A percentile compares a stretch with the other conserved stretches of the same genome.
Conservation (phyloP, 192 early-diverging fungal species). For the Podila minutissima region DNA sequence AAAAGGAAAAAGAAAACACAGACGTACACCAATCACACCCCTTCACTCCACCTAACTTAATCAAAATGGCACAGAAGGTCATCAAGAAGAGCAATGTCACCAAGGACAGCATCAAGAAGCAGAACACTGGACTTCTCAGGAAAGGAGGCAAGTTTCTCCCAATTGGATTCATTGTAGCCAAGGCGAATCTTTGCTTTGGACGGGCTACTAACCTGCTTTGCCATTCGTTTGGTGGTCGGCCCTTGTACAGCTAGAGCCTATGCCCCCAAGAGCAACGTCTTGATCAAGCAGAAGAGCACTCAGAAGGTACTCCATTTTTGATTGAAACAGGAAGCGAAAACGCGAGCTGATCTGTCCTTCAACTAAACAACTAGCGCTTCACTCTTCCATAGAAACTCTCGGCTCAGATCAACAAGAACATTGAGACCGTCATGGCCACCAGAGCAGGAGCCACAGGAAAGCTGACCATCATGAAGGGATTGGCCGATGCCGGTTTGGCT, state of each 20-base stretch:
- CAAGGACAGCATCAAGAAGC: constrained; percentile 44
- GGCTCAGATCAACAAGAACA: constrained; percentile 64
- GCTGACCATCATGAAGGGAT: constrained; percentile 80
- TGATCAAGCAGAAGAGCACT: constrained; percentile 50
- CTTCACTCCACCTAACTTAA: neutral
- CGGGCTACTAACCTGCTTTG: neutral
- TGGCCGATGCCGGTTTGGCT: constrained; percentile 64
- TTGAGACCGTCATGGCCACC: constrained; percentile 74
- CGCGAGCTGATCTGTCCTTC: no score
- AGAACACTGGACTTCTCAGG: constrained; percentile 42
- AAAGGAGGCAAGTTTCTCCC: constrained; percentile 32
- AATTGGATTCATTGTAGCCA: neutral
- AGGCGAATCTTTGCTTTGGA: neutral
- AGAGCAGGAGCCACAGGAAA: constrained; percentile 79
- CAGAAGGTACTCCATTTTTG: constrained; percentile 17
- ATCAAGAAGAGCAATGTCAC: constrained; percentile 39
- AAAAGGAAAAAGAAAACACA: neutral
- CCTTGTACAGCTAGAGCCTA: constrained; percentile 25
- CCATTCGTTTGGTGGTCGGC: neutral
- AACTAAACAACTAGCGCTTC: neutral
- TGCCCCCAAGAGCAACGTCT: constrained; percentile 46
- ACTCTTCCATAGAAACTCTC: constrained; percentile 55
- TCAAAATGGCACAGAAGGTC: constrained; percentile 36
- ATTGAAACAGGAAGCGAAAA: neutral
- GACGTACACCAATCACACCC: neutral